phyloP scores from a whole-genome alignment of 2,329 filamentous ascomycete species.

The Penicillium corylophilum region DNA sequence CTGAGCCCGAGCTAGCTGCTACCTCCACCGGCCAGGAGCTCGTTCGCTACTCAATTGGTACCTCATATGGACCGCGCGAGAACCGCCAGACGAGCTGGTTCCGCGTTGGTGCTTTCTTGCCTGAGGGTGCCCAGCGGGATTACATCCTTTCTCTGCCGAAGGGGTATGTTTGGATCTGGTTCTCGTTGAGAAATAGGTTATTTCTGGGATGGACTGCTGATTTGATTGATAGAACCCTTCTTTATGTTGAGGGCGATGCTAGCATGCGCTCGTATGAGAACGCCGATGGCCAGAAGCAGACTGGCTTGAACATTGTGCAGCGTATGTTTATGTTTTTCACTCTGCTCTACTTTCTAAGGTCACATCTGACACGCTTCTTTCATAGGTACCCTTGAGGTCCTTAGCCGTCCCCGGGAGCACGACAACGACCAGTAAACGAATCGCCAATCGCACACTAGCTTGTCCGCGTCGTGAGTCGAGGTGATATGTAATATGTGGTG shows the following conservation, averaged over 20 bases:
- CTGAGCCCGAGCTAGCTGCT: constrained; percentile 70
- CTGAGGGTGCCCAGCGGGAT: constrained; percentile 67
- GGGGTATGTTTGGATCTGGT: constrained; percentile 64
- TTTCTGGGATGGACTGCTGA: constrained; percentile 11
- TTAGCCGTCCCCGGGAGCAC: constrained; percentile 28
- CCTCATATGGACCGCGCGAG: constrained; percentile 63
- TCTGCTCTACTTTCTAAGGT: neutral
- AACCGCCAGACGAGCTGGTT: constrained; percentile 84
- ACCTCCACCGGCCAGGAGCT: constrained; percentile 72
- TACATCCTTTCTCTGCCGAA: constrained; percentile 73
- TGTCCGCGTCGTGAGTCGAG: neutral
- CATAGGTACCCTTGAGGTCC: constrained; percentile 35
- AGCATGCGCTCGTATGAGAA: constrained; percentile 66
- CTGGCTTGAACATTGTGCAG: constrained; percentile 69
- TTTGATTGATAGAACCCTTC: constrained; percentile 59
- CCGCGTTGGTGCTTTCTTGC: constrained; percentile 68
- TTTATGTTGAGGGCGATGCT: constrained; percentile 83
- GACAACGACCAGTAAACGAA: constrained; percentile 8
- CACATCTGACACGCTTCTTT: neutral
- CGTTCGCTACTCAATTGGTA: constrained; percentile 74
- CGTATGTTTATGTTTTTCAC: constrained; percentile 70
- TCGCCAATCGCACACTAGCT: neutral
- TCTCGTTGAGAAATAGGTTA: neutral
- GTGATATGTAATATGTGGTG: constrained; percentile 2
- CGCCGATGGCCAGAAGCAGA: constrained; percentile 64